These are phyloP conservation scores for Mycena metata DNA, from an alignment of 768 basidiomycete genomes.

Conservation along the genomic window DNA sequence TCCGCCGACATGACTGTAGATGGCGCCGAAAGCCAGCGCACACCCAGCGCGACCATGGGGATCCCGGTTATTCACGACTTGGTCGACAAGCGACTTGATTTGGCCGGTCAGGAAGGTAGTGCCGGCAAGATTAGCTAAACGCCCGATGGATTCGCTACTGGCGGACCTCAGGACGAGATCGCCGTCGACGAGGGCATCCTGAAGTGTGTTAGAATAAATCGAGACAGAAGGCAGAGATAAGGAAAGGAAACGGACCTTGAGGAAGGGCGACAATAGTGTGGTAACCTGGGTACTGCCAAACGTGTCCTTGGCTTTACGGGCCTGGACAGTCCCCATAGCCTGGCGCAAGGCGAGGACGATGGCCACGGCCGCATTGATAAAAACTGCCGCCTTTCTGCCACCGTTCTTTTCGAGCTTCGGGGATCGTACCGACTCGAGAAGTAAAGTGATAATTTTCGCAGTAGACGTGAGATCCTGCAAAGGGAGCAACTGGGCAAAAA, in stretches of 20 bases:
- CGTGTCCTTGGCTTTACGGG: slow-evolving; percentile 73
- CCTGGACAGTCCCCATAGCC: slow-evolving; percentile 60
- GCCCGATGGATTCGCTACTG: slow-evolving; percentile 90
- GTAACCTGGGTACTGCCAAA: slow-evolving; percentile 78
- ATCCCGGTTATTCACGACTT: slow-evolving; percentile 94
- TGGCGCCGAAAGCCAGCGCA: slow-evolving; percentile 91
- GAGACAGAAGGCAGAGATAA: slow-evolving; percentile 1
- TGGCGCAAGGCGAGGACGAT: slow-evolving; percentile 77
- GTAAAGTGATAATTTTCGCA: slow-evolving; percentile 65
- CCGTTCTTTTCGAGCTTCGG: slow-evolving; percentile 88
- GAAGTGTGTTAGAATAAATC: slow-evolving; percentile 20
- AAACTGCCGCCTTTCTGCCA: slow-evolving; percentile 87
- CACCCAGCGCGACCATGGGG: slow-evolving; percentile 94
- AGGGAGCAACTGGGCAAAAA: slow-evolving; percentile 86
- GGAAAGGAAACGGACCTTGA: slow-evolving; percentile 69
- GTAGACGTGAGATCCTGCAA: slow-evolving; percentile 77
- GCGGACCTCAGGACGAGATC: slow-evolving; percentile 82
- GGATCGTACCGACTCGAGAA: slow-evolving; percentile 78
- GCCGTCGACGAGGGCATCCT: slow-evolving; percentile 87
- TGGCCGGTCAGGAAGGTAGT: slow-evolving; percentile 87
- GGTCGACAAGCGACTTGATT: slow-evolving; percentile 91
- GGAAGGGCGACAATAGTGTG: slow-evolving; percentile 71
- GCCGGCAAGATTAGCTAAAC: slow-evolving; percentile 85
- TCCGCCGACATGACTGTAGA: slow-evolving; percentile 93
- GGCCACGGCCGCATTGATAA: slow-evolving; percentile 84